Evolutionary conservation across 2,329 filamentous ascomycete genomes (phyloP).

Genomic region (Fusarium coicis): DNA sequence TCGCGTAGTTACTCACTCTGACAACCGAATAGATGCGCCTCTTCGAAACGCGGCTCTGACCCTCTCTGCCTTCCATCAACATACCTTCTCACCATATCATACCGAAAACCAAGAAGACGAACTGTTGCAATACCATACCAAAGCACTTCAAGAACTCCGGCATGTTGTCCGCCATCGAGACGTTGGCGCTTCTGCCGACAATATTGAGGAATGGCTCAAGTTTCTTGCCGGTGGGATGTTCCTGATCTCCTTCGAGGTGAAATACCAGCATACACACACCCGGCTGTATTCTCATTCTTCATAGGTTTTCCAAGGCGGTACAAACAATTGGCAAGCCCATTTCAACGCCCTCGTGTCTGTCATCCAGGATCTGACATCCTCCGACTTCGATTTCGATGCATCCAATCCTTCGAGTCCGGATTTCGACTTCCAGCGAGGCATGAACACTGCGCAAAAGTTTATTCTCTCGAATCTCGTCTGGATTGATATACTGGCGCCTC

Average conservation of each 20-base stretch:
- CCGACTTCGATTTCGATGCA: background rate
- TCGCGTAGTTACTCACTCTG: fast-evolving
- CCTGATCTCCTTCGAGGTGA: slow-evolving; percentile 45
- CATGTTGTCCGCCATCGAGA: slow-evolving; percentile 28
- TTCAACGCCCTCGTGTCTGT: slow-evolving; percentile 29
- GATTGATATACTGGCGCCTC: slow-evolving; percentile 34
- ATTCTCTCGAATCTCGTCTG: slow-evolving; percentile 33
- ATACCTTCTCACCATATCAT: slow-evolving; percentile 29
- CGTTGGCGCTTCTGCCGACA: slow-evolving; percentile 7
- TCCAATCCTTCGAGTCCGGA: slow-evolving; percentile 4
- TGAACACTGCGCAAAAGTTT: slow-evolving; percentile 35
- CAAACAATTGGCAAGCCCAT: slow-evolving; percentile 35
- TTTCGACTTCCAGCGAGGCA: slow-evolving; percentile 15
- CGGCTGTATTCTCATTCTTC: fast-evolving
- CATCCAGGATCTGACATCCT: slow-evolving; percentile 10
- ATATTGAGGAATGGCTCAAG: slow-evolving; percentile 39
- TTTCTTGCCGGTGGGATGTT: slow-evolving; percentile 42
- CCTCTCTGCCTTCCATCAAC: slow-evolving; percentile 43
- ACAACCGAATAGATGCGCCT: slow-evolving; percentile 27
- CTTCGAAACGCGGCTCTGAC: slow-evolving; percentile 43
- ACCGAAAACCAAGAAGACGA: slow-evolving; percentile 34
- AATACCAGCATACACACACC: too few species aligned
- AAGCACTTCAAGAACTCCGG: slow-evolving; percentile 40
- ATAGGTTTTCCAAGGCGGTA: slow-evolving; percentile 37
- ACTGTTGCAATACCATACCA: slow-evolving; percentile 41